Evolutionary conservation across 2,329 filamentous ascomycete species (phyloP), one percentile per base, ranked within the genome.

Genomic region (Aureobasidium sp.): DNA sequence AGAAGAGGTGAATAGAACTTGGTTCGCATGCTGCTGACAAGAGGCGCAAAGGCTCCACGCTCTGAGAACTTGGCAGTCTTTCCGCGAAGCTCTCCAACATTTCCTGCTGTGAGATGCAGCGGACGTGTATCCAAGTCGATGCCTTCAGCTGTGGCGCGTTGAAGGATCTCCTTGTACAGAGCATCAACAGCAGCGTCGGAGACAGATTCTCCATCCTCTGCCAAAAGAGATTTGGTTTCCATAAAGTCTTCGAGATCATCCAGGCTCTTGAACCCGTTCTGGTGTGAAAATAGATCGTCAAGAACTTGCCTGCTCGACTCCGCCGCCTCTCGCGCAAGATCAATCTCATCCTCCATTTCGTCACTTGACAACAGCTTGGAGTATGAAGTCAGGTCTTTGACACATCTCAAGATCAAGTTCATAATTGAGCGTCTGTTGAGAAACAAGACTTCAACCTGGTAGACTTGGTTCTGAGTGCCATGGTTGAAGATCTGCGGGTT

Each of bases 1-100:
- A 57, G 49, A 3, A 55, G 6, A 8, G 42, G 37, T 3, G 48
- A 54, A 19, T 29, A 4, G 12, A 56, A 1, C 11, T 32, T 32
- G 2, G 25, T 45, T 11, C 16, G 32, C 10, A 51, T 41, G 4
- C n/a, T 21, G 11, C n/a, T 51, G 11, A 51, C 27, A 2, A 51
- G 12, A 12, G 47, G 37, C 19, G 47, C 47, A 25, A 51, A 21
- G 3, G 3, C 47, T 5, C 27, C 37, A 6, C 47, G 24, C 4
- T 40, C 35, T 3, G 47, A 11, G 17, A 40, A 50, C 17, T 17
- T 29, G 2, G 16, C 10, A n/a, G 21, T 21, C 16, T 34, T 12
- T 14, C 11, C 10, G 10, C 35, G n/a, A 11, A 50, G 3, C 29
- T 38, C 11, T 2, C 1, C 2, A 10, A 29, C 2, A 16, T 30